Conservation (phyloP, 208 protist genomes). For the Trypanosoma congolense region DNA sequence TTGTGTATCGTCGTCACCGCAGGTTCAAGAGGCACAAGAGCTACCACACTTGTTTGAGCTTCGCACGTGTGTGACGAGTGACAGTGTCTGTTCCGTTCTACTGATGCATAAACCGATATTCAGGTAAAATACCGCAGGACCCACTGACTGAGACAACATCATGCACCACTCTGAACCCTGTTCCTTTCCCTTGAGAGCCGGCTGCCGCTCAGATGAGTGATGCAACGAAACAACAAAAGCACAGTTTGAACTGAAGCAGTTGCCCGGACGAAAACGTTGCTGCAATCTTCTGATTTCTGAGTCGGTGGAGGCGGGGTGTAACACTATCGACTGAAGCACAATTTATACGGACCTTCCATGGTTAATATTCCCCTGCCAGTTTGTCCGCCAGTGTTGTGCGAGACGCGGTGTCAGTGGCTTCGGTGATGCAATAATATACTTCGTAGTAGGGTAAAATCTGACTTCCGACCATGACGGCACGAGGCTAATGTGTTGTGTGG, state of each 20-base stretch:
- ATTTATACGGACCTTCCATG: conserved; percentile 18
- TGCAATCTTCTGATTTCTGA: conserved; percentile 5
- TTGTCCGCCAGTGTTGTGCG: conserved; percentile 22
- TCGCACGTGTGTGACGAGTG: no score
- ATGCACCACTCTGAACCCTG: conserved; percentile 27
- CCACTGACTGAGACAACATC: conserved; percentile 29
- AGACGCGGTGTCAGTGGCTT: not conserved
- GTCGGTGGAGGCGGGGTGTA: not conserved
- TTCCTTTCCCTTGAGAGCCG: not conserved
- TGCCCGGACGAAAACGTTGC: conserved; percentile 15
- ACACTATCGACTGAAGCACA: conserved; percentile 14
- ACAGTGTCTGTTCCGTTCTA: not conserved
- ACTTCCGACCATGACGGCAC: conserved; percentile 22
- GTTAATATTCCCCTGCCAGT: conserved; percentile 4
- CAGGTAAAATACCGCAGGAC: conserved; percentile 20
- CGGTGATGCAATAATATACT: conserved; percentile 21
- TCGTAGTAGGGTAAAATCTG: conserved; percentile 60
- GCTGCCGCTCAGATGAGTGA: not conserved
- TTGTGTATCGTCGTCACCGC: conserved; percentile 3
- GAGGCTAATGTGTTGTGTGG: conserved; percentile 2
- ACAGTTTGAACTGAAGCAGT: conserved; percentile 21
- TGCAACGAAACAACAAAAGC: conserved; percentile 7
- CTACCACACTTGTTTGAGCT: not conserved
- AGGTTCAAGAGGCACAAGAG: conserved; percentile 22
- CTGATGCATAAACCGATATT: conserved; percentile 30